phyloP scores from a whole-genome alignment of 331 rosid species.

The Quercus lobata region DNA sequence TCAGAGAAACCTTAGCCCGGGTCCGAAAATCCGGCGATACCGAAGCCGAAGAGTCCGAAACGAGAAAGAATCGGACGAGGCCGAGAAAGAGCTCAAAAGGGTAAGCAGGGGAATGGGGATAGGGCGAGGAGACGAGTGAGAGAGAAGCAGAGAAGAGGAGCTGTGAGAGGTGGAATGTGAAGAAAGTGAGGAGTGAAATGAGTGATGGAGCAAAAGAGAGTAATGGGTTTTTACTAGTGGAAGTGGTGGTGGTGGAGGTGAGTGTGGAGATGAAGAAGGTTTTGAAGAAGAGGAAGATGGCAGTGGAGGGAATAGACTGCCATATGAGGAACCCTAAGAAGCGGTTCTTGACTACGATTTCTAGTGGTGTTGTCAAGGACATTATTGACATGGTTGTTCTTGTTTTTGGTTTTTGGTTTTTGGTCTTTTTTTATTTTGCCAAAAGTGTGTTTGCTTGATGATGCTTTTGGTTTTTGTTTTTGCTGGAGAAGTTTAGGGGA shows the following conservation, averaged over 20 bases:
- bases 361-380: slow-evolving; percentile 21
- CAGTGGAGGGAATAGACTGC: slow-evolving; percentile 84
- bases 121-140: slow-evolving; percentile 57
- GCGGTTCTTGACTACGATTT: slow-evolving; percentile 49
- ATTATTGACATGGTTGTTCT: background rate
- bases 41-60: slow-evolving; percentile 28
- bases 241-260: background rate
- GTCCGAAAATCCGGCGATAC: slow-evolving; percentile 29
- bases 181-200: slow-evolving; percentile 28
- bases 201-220: slow-evolving; percentile 29
- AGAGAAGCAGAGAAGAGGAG: slow-evolving; percentile 73
- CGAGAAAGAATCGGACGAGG: slow-evolving; percentile 42
- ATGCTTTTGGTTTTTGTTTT: background rate
- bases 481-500: background rate
- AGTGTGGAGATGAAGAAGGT: slow-evolving; percentile 34
- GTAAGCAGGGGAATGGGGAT: slow-evolving; percentile 35
- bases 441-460: background rate
- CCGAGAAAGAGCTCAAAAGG: slow-evolving; percentile 36
- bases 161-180: slow-evolving; percentile 57
- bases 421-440: background rate
- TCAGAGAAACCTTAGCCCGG: slow-evolving; percentile 33
- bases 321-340: slow-evolving; percentile 74
- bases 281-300: slow-evolving; percentile 48
- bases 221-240: slow-evolving; percentile 9
- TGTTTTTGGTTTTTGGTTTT: background rate